Evolutionary conservation across 495 filamentous ascomycete genomes (phyloP), one percentile per base, ranked within the genome.

Genomic region (Hypomontagnella monticulosa): DNA sequence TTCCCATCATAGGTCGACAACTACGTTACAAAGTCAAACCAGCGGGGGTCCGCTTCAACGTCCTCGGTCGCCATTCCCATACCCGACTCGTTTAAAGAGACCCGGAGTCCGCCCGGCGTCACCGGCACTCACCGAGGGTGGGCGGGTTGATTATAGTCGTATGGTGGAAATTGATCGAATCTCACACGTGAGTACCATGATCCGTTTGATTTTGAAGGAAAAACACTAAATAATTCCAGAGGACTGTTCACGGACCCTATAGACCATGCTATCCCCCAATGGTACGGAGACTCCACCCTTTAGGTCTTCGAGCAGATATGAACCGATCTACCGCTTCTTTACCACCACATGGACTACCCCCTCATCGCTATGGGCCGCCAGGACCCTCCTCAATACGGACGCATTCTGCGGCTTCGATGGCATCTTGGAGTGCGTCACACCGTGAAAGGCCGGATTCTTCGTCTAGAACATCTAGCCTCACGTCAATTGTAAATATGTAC

Each of bases 21-120:
- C 78, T 4, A 87, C 82, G 38, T 66, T 87, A 38, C 78, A 84
- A 46, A 75, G 73, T 41, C 68, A 67, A 23, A 36, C 69, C 73
- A 73, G 64, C 57, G 33, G 66, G 7, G 68, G 64, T 5, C 61
- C 68, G 53, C 70, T 81, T 38, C 81, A 82, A 59, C 79, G 86
- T 9, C 87, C 86, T 36, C 80, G 84, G 19, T 88, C 85, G 16
- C 88, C 87, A 0, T 88, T 87, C 69, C 80, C 81, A 8, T 89
- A 89, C 64, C 87, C 86, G 6, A 83, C 85, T n/a, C 81, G 86
- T 27, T 77, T 89, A 18, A 87, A 84, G 72, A 84, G 87, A 15
- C 87, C 87, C 7, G 85, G 85, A 11, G 85, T 89, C 58, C 83
- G 87, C 18, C 85, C 88, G 11, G 79, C 82, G 5, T 91, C 88